A percentile compares a stretch with the other conserved stretches of the same genome.
Conservation (phyloP, 129 eudicot genomes). For the Helianthus tuberosus region DNA sequence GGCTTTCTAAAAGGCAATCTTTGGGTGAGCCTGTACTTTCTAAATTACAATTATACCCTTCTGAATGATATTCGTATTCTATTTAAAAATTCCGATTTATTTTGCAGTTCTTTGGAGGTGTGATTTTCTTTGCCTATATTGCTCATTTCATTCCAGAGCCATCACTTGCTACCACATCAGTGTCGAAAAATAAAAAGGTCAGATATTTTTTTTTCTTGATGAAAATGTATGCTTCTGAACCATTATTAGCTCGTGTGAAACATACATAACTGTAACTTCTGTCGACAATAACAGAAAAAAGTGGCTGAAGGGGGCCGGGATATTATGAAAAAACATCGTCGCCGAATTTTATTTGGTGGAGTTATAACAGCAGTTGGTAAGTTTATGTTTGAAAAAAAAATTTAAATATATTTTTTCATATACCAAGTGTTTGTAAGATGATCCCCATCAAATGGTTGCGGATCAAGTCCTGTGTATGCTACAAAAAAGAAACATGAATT, state of each 20-base stretch:
- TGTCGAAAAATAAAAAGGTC: constrained; percentile 75
- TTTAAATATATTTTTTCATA: background rate
- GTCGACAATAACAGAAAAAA: constrained; percentile 53
- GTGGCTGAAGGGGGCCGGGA: constrained; percentile 76
- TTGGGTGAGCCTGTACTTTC: constrained; percentile 59
- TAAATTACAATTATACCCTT: constrained; percentile 8
- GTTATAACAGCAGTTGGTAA: constrained; percentile 93
- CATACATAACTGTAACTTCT: constrained; percentile 13
- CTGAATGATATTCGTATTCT: background rate
- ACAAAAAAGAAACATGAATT: too few relatives aligned
- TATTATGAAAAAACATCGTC: constrained; percentile 91
- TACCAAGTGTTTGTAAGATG: background rate
- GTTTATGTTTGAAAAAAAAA: constrained; percentile 5
- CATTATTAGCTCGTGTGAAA: constrained; percentile 1
- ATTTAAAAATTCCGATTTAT: constrained; percentile 11
- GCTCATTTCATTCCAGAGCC: constrained; percentile 97
- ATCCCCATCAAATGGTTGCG: background rate
- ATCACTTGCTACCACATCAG: constrained; percentile 69
- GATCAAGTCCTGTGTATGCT: too few relatives aligned
- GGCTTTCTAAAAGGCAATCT: constrained; percentile 95
- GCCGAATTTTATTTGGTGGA: constrained; percentile 95
- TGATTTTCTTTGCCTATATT: constrained; percentile 80
- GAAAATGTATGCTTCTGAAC: background rate
- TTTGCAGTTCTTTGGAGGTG: constrained; percentile 94
- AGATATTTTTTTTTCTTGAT: background rate